Base-by-base conservation (phyloP, 257 asterid genomes). In the Lantana camara region DNA sequence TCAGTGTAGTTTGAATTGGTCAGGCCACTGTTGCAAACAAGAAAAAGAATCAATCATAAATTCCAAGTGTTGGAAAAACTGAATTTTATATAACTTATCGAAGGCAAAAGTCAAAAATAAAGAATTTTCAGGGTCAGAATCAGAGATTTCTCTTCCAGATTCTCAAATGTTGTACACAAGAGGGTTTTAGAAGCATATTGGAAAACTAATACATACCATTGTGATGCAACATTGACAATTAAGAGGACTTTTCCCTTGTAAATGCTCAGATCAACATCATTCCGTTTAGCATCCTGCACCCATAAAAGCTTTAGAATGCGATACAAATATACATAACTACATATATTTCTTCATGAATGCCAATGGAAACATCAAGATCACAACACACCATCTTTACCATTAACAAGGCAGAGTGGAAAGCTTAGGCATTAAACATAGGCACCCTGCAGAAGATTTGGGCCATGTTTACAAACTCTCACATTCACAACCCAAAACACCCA, bases 1-100 rank as follows among this genome's bases (percentile, higher is more conserved):
- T 85, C 97, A 0, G 88, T 78, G 81, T 90, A 90, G 65, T 93
- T 93, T 10, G 93, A 79, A 70, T 88, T 82, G 21, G 99, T 79
- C 77, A 93, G 82, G 14, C 99, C 99, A 78, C 99, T 93, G 90
- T 66, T 70, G 12, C 73, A 75, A 7, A 23, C 14, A 63, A 64
- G 4, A 57, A 17, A 47, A 1, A 59, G 7, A 54, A 41, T 56
- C 30, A 49, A 35, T n/a, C n/a, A n/a, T 50, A 51, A 22, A 11
- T 1, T 15, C 38, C 7, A 42, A 16, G n/a, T 11, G 13, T 15
- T 40, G 34, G 63, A 30, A 35, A 9, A 4, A 11, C 22, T 12
- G 11, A 29, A 30, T 20, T 29, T 21, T 14, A n/a, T 24, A 34
- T 0, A 15, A 20, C 11, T 11, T 1, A 14, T 19, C 14, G 19